Base-by-base conservation (phyloP, 2,329 filamentous ascomycete genomes). In the Diaporthe australafricana region DNA sequence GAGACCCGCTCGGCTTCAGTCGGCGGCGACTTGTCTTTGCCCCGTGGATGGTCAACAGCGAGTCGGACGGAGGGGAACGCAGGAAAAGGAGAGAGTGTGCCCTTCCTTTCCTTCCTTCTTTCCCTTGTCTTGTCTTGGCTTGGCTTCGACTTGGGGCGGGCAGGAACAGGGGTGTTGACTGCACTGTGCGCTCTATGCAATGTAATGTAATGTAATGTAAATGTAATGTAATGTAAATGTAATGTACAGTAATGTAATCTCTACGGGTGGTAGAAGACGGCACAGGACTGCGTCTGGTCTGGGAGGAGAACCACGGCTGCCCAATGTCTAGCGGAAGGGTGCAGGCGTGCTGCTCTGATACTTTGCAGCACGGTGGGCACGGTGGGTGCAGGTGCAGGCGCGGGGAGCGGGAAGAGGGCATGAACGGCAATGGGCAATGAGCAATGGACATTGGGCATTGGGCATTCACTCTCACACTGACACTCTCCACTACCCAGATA, bases 11-110 rank as follows among this genome's bases (percentile, higher is more conserved):
- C 53, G 56, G 45, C 32, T 30, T 69, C 40, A 48, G 60, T 22
- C 38, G 45, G 60, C 60, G 60, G 60, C 60, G 60, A 65, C 60
- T 65, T 65, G 60, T 65, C 45, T 50, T 50, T 48, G 60, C 60
- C 42, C 45, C 38, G 38, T 38, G 56, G 56, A 22, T 62, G 57
- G 57, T 47, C 25, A 62, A 60, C 56, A 16, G 56, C 56, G 56
- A 62, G 56, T 62, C 45, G 42, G 60, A 35, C 20, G 25, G 57
- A 47, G 27, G 57, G 27, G 57, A 47, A 47, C 22, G 22, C 53
- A 32, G 42, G 42, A 17, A 60, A 60, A 57, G 45, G 53, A 35
- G 67, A 45, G 42, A 40, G 42, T n/a, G n/a, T n/a, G 42, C 22
- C 20, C 17, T 68, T 25, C 45, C 30, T 57, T 38, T 30, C 16